Evolutionary conservation across 495 filamentous ascomycete species (phyloP).

Genomic region (Penicillium angulare): DNA sequence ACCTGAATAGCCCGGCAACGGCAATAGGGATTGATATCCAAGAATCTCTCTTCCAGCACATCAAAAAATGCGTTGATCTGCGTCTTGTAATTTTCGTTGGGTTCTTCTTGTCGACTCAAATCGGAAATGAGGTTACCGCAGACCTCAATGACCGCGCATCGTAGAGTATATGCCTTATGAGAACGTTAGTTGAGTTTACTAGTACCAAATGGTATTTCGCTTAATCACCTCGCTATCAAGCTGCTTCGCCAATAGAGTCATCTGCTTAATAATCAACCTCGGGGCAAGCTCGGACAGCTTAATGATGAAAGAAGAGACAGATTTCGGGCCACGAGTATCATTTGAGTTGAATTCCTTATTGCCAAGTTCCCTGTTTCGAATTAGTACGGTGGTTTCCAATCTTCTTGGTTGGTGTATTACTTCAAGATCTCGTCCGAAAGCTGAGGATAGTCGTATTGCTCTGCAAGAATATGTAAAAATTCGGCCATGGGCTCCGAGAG

Average conservation of each 20-base stretch:
- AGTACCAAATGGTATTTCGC: no score
- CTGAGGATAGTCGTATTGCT: slow-evolving; percentile 98
- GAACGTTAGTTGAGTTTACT: slow-evolving; percentile 18
- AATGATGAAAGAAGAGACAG: slow-evolving; percentile 92
- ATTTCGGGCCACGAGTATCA: slow-evolving; percentile 92
- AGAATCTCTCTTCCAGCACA: slow-evolving; percentile 90
- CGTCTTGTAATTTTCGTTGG: slow-evolving; percentile 83
- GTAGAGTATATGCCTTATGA: slow-evolving; percentile 79
- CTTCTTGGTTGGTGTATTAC: slow-evolving; percentile 22
- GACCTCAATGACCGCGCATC: slow-evolving; percentile 94
- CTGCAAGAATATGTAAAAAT: slow-evolving; percentile 90
- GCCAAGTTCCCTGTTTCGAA: slow-evolving; percentile 68
- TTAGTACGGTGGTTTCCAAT: slow-evolving; percentile 18
- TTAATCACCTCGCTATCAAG: slow-evolving; percentile 81
- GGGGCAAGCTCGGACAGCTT: slow-evolving; percentile 96
- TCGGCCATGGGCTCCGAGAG: slow-evolving; percentile 98
- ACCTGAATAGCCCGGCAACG: slow-evolving; percentile 90
- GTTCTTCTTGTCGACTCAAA: slow-evolving; percentile 86
- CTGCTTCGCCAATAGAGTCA: slow-evolving; percentile 89
- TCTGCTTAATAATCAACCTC: slow-evolving; percentile 92
- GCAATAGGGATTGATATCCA: slow-evolving; percentile 97
- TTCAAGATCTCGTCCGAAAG: slow-evolving; percentile 87
- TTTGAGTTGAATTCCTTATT: slow-evolving; percentile 98
- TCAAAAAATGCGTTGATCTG: slow-evolving; percentile 97
- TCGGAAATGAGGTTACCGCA: slow-evolving; percentile 94